These are phyloP conservation scores for Oehlia diaphana DNA, from an alignment of 192 early-diverging fungal species.

Conservation along the genomic window DNA sequence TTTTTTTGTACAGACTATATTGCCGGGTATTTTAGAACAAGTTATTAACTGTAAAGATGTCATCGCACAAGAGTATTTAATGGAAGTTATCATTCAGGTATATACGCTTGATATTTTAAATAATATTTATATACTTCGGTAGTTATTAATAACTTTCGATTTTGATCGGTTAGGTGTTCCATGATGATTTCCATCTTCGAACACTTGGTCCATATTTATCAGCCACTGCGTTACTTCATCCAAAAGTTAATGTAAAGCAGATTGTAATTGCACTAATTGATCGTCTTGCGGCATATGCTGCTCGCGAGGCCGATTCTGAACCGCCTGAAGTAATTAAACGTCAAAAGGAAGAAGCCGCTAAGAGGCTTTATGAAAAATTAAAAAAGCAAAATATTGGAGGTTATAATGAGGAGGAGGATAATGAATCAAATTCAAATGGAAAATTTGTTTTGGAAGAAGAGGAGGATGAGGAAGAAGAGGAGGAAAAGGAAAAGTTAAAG, in stretches of 20 bases:
- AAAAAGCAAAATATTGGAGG: conserved; percentile 29
- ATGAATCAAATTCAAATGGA: neutral
- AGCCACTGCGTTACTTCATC: conserved; percentile 87
- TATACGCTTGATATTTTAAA: neutral
- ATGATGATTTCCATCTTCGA: conserved; percentile 94
- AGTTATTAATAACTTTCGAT: neutral
- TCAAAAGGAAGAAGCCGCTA: conserved; percentile 46
- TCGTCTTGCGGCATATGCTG: conserved; percentile 89
- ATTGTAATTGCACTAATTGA: conserved; percentile 97
- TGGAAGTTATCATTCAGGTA: conserved; percentile 99
- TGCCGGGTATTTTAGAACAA: conserved; percentile 93
- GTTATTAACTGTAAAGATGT: conserved; percentile 96
- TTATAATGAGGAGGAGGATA: conserved; percentile 33
- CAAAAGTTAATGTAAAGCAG: conserved; percentile 93
- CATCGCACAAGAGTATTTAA: conserved; percentile 98
- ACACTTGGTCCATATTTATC: conserved; percentile 87
- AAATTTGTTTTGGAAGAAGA: conserved; percentile 36
- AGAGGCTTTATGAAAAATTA: conserved; percentile 32
- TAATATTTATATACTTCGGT: neutral
- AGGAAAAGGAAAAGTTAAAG: neutral
- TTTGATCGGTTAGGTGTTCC: conserved; percentile 71
- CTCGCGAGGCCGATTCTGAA: conserved; percentile 65
- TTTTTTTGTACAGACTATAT: conserved; percentile 55
- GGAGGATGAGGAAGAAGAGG: conserved; percentile 10
- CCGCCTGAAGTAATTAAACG: conserved; percentile 31